These are phyloP conservation scores for Sclerotiophoma versabilis DNA, from an alignment of 2,329 filamentous ascomycete species.

Conservation along the genomic window DNA sequence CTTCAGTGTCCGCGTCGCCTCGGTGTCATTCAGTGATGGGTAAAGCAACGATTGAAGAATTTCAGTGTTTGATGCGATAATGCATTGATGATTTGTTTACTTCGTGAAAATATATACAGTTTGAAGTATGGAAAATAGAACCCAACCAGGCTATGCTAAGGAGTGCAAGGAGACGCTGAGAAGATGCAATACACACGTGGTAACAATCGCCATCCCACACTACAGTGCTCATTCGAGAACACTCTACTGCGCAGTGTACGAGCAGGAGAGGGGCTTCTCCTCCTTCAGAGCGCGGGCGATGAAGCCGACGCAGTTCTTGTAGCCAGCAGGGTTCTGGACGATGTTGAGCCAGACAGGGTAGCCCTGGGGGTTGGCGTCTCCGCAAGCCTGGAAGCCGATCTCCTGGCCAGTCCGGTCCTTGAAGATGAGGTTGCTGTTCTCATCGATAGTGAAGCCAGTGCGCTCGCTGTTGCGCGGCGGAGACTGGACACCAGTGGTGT, in stretches of 20 bases:
- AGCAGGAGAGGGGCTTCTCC: constrained; percentile 26
- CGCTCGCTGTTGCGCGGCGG: constrained; percentile 55
- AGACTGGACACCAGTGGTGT: constrained; percentile 56
- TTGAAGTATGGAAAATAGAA: background rate
- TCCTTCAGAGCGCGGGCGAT: constrained; percentile 34
- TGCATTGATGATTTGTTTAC: background rate
- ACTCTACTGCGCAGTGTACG: constrained; percentile 22
- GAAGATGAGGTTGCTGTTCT: constrained; percentile 56
- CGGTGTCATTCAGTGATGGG: too few relatives aligned
- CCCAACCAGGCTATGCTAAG: constrained; percentile 6
- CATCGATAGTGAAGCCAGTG: constrained; percentile 57
- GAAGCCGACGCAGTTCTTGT: constrained; percentile 46
- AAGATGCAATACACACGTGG: background rate
- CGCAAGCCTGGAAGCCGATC: constrained; percentile 61
- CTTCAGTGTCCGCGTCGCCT: too few relatives aligned
- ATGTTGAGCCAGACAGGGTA: constrained; percentile 39
- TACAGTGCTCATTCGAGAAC: too few relatives aligned
- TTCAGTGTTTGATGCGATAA: background rate
- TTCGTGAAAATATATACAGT: constrained; percentile 9
- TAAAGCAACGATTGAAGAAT: background rate
- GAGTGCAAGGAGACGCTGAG: background rate
- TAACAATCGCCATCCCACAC: background rate
- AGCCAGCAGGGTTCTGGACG: constrained; percentile 32
- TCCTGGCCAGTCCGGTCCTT: constrained; percentile 35
- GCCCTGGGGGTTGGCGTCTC: constrained; percentile 53